Percentiles rank a stretch among this genome's conserved stretches.
These are phyloP conservation scores for Mimosa pudica DNA, from an alignment of 306 rosid species.

Conservation along the genomic window DNA sequence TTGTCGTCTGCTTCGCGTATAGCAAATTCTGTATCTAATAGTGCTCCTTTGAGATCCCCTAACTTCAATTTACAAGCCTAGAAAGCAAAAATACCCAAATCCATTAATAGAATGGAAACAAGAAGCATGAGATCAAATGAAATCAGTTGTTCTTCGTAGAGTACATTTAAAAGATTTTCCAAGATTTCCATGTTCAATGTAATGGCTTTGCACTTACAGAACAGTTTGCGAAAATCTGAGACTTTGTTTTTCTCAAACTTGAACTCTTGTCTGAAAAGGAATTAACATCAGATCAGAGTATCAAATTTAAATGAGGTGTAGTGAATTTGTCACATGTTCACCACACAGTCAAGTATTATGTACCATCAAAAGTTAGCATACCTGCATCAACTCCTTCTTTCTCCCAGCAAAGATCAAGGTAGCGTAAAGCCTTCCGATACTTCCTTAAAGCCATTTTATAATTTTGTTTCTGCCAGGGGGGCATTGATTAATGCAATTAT, in stretches of 20 bases:
- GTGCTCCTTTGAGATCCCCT: conserved; percentile 89
- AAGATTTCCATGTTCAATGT: conserved; percentile 1
- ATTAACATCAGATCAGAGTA: conserved; percentile 21
- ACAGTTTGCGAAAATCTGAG: conserved; percentile 92
- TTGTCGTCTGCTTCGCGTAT: conserved; percentile 87
- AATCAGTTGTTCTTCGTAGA: conserved; percentile 22
- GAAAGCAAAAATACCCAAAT: conserved; percentile 17
- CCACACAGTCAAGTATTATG: conserved; percentile 8
- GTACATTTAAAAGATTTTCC: conserved; percentile 5
- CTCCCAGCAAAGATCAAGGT: conserved; percentile 94
- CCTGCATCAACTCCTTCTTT: conserved; percentile 90
- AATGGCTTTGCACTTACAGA: conserved; percentile 62
- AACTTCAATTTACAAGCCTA: conserved; percentile 93
- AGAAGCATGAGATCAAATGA: background rate
- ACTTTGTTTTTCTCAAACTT: conserved; percentile 75
- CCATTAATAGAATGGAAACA: conserved; percentile 12
- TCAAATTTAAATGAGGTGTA: conserved; percentile 4
- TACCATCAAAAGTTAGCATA: conserved; percentile 25
- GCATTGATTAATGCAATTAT: conserved; percentile 15
- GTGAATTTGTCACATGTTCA: conserved; percentile 13
- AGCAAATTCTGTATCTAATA: conserved; percentile 90
- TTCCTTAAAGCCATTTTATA: conserved; percentile 79
- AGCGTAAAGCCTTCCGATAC: conserved; percentile 81
- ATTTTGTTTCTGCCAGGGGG: conserved; percentile 68
- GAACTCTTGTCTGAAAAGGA: conserved; percentile 68